Percentiles rank a stretch among this genome's conserved stretches.
These are phyloP conservation scores for Prinsepia uniflora DNA, from an alignment of 306 rosid species.

Conservation along the genomic window DNA sequence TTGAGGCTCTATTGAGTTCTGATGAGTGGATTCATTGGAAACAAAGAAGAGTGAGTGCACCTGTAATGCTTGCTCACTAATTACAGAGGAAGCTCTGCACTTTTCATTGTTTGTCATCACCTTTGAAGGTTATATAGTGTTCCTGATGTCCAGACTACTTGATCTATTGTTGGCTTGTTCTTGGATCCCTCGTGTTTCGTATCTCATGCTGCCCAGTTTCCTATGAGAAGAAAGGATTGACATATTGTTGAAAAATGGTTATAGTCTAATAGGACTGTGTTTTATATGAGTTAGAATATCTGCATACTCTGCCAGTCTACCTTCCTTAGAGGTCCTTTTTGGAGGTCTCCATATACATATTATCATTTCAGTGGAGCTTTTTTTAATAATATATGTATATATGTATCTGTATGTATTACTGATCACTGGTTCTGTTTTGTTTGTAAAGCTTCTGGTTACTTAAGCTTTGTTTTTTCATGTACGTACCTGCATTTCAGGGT, in stretches of 20 bases:
- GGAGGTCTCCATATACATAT: neutral
- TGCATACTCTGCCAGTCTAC: neutral
- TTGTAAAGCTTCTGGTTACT: neutral
- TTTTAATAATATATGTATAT: too few species aligned
- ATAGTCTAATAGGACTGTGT: neutral
- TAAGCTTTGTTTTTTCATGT: too few species aligned
- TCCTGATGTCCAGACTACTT: neutral
- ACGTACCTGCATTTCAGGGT: conserved; percentile 16
- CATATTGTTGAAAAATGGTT: neutral
- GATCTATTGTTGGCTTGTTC: neutral
- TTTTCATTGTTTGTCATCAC: neutral
- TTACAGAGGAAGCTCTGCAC: neutral
- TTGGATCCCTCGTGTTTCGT: neutral
- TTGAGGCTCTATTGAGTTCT: neutral
- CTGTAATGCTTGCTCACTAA: neutral
- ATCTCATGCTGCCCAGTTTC: neutral
- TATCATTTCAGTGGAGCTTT: neutral
- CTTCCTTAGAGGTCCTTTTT: neutral
- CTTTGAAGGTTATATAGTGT: neutral
- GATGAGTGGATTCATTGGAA: neutral
- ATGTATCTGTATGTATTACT: neutral
- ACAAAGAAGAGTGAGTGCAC: neutral
- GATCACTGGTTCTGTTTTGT: neutral
- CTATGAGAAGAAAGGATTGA: neutral
- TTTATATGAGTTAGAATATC: neutral